Conservation (phyloP, 768 basidiomycete species). For the Cystobasidium tubakii region DNA sequence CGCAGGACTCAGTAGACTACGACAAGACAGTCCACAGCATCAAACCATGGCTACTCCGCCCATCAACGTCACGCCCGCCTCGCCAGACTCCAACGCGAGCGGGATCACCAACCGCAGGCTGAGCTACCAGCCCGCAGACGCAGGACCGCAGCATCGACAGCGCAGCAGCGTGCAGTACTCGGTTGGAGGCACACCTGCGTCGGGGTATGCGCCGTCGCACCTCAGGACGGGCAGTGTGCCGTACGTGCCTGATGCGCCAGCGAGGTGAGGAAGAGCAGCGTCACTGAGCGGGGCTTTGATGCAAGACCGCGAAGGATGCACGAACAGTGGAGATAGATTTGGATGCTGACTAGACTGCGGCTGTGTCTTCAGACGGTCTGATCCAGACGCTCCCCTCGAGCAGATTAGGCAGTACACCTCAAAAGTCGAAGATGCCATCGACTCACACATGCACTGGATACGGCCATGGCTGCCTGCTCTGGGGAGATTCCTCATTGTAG, state of each 20-base stretch:
- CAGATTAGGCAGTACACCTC: constrained; percentile 47
- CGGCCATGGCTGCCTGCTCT: constrained; percentile 89
- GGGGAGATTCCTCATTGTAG: constrained; percentile 93
- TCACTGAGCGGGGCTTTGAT: too few relatives aligned
- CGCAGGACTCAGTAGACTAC: background rate
- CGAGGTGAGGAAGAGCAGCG: constrained; percentile 14
- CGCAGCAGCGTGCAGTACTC: constrained; percentile 11
- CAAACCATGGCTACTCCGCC: constrained; percentile 14
- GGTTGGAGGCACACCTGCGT: background rate
- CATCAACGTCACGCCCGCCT: constrained; percentile 31
- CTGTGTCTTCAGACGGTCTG: constrained; percentile 15
- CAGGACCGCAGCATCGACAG: constrained; percentile 12
- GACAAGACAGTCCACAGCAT: background rate
- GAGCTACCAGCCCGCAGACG: constrained; percentile 30
- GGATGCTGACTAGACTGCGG: too few relatives aligned
- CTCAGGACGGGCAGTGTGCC: constrained; percentile 29
- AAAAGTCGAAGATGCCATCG: constrained; percentile 76
- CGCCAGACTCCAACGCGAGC: constrained; percentile 22
- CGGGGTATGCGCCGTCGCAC: constrained; percentile 13
- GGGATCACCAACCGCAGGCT: constrained; percentile 27
- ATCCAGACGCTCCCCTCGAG: constrained; percentile 40
- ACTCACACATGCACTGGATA: constrained; percentile 85
- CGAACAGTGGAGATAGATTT: too few relatives aligned
- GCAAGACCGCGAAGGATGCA: too few relatives aligned
- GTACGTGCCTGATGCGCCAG: constrained; percentile 34